A percentile compares a stretch with the other conserved stretches of the same genome.
Evolutionary conservation across 106 monocot genomes (phyloP).

Genomic region (Amphibolis antarctica): DNA sequence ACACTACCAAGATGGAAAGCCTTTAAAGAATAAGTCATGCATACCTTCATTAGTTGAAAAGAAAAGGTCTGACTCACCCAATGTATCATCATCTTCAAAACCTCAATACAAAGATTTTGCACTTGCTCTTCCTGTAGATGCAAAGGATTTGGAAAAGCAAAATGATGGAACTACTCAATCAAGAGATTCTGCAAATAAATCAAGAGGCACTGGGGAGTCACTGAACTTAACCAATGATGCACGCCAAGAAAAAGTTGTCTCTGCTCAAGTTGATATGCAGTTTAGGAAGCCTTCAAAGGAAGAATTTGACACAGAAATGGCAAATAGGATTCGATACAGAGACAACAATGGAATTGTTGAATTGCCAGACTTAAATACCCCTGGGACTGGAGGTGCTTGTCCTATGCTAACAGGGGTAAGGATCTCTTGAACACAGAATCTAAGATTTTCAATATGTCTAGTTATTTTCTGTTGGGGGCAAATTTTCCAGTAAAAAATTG

Average conservation of each 20-base stretch:
- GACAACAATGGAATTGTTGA: slow-evolving; percentile 35
- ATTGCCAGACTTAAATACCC: slow-evolving; percentile 32
- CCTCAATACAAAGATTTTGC: slow-evolving; percentile 31
- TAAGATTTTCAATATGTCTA: background rate
- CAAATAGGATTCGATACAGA: slow-evolving; percentile 23
- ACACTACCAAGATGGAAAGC: slow-evolving; percentile 47
- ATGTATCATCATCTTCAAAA: slow-evolving; percentile 29
- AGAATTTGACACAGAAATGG: slow-evolving; percentile 30
- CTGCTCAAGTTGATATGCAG: slow-evolving; percentile 40
- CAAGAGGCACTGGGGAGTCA: slow-evolving; percentile 23
- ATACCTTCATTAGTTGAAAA: slow-evolving; percentile 20
- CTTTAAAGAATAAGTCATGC: slow-evolving; percentile 39
- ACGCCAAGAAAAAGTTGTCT: slow-evolving; percentile 31
- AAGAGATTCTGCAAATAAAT: slow-evolving; percentile 27
- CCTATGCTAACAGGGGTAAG: slow-evolving; percentile 41
- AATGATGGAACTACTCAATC: slow-evolving; percentile 20
- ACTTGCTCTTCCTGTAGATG: slow-evolving; percentile 17
- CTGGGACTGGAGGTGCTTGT: slow-evolving; percentile 23
- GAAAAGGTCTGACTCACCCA: slow-evolving; percentile 29
- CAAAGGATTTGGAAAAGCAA: slow-evolving; percentile 38
- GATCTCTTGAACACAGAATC: background rate
- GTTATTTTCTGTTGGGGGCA: background rate
- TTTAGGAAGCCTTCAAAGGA: slow-evolving; percentile 26
- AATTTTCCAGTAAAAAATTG: slow-evolving; percentile 8
- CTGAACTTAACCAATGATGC: slow-evolving; percentile 26